Base-by-base conservation (phyloP, 306 rosid species). In the Cucumis hystrix region DNA sequence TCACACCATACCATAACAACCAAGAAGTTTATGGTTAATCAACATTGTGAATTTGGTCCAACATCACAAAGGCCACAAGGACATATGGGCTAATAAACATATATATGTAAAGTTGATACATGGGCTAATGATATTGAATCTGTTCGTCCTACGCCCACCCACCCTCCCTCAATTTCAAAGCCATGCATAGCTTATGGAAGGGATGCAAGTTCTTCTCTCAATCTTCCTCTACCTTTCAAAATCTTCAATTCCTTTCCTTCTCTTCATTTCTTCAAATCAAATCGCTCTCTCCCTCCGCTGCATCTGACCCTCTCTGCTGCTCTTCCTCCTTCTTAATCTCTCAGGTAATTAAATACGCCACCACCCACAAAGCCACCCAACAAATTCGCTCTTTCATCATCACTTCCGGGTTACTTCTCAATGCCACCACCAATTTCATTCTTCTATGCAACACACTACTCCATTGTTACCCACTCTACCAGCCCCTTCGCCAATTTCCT, bases 381-480 rank as follows among this genome's bases (percentile, higher is more conserved):
- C 91, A 75, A 79, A 39, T 89, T 60, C 95, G 90, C 83, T 83
- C 92, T 66, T 75, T 80, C 79, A 78, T 85, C 64, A 72, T 89
- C 76, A 86, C 95, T 25, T 77, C 90, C 20, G 89, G 84, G 52
- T 82, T 83, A 59, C 83, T 89, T 47, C 81, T 56, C 39, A 33
- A 28, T 82, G 78, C 78, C 67, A 51, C 62, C 35, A 14, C 79
- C 63, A 28, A 83, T 61, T 81, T 37, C 40, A 65, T 81, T 2
- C 83, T 82, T 35, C 91, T 91, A 80, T 82, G 87, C 83, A 87
- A 89, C 87, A 81, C 85, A 56, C 58, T 91, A 56, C 81, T 84
- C 20, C 87, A 90, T 4, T 82, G 78, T 60, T 88, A 88, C 80
- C 75, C 78, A 43, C 84, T 91, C 75, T 87, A 51, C 71, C 70